Percentiles rank a stretch among this genome's conserved stretches.
Conservation (phyloP, 495 filamentous ascomycete species). For the Umbilicaria muhlenbergii region DNA sequence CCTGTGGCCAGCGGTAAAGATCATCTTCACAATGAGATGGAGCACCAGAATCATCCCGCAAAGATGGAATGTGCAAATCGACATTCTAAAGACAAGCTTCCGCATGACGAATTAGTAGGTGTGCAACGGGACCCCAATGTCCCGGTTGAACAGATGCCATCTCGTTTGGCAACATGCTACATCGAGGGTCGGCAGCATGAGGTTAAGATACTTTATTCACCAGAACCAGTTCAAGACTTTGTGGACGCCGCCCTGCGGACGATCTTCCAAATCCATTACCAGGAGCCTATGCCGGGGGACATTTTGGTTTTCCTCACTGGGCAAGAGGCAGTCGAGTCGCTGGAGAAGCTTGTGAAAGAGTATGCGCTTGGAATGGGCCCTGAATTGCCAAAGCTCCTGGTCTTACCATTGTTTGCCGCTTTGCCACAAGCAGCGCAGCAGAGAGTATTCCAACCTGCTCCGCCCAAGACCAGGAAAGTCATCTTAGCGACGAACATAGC, state of each 20-base stretch:
- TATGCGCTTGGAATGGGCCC: conserved; percentile 53
- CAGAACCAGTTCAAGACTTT: conserved; percentile 66
- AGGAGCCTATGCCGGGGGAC: conserved; percentile 82
- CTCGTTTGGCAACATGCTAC: conserved; percentile 37
- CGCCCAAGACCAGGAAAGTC: conserved; percentile 65
- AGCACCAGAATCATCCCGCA: no score
- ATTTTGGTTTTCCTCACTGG: conserved; percentile 89
- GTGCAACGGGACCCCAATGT: no score
- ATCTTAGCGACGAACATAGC: conserved; percentile 95
- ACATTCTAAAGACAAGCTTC: no score
- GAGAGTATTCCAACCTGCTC: conserved; percentile 63
- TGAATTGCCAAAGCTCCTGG: conserved; percentile 56
- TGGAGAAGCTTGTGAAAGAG: conserved; percentile 69
- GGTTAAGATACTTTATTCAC: conserved; percentile 63
- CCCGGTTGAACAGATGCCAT: background rate
- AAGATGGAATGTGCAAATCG: no score
- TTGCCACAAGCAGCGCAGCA: conserved; percentile 68
- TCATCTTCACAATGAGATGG: background rate
- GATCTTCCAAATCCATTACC: conserved; percentile 79
- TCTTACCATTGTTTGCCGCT: conserved; percentile 59
- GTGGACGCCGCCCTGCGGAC: conserved; percentile 65
- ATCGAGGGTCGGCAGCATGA: conserved; percentile 83
- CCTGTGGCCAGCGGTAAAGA: background rate
- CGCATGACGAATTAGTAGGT: no score
- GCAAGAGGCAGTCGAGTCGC: conserved; percentile 77